Base-by-base conservation (phyloP, 805 yeast genomes). In the Saturnispora bothae region DNA sequence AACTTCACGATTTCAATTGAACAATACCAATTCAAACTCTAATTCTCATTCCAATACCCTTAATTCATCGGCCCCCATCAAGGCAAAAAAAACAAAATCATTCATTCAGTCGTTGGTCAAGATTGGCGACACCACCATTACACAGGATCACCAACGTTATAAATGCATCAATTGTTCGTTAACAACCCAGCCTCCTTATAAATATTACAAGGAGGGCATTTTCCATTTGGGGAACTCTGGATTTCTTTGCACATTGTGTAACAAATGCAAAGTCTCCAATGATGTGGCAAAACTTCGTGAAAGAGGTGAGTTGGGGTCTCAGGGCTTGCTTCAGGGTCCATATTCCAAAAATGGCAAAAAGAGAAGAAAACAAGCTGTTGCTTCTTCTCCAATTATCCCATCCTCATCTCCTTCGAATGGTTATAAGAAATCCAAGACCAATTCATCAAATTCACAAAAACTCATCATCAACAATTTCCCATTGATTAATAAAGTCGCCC, bases 181-280 rank as follows among this genome's bases (percentile, higher is more conserved):
- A 7, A 43, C 42, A 2, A 39, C 53, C 3, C 43, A 51, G 36
- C 59, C 56, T 4, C 61, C 61, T 13, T 59, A 52, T 44, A 59
- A 51, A 39, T 59, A 50, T 33, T 50, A 54, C 41, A 51, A 47
- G 22, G 57, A 52, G 18, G 64, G 63, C 2, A 49, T 58, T 6
- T 59, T 55, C 34, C 59, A 57, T 42, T 50, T 50, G 35, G 63
- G 59, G 9, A 59, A 59, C 43, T 47, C 62, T 2, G 64, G 64
- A 1, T 44, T 49, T n/a, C 42, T 59, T 25, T 59, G 64, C 39
- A 18, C 39, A 23, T 44, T 49, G 15, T 59, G 64, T 35, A 51
- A 56, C 17, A 43, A 42, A 10, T 38, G 48, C 19, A 50, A 57
- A 26, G 31, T 45, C 5, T 46, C 47, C 29, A 39, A 45, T 32